phyloP scores from a whole-genome alignment of 1,284 basidiomycete genomes.

The Cutaneotrichosporon dermatis region DNA sequence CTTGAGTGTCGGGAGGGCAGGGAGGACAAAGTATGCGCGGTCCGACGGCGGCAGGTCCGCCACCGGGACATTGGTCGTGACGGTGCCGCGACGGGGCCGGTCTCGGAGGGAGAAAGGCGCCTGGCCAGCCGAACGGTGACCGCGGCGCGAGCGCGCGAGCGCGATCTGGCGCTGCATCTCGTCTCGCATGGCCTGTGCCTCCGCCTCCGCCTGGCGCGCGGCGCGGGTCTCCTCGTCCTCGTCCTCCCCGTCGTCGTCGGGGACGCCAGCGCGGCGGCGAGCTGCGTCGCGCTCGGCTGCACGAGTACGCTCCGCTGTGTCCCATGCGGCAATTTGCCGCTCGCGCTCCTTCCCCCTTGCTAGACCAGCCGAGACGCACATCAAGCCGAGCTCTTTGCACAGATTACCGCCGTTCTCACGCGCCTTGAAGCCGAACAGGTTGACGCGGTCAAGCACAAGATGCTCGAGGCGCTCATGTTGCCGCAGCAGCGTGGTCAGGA shows the following conservation, averaged over 20 bases:
- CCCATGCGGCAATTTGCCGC: conserved; percentile 42
- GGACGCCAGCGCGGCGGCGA: conserved; percentile 1
- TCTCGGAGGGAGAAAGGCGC: conserved; percentile 46
- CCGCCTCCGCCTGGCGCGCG: conserved; percentile 15
- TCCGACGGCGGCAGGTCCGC: conserved; percentile 34
- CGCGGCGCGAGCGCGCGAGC: conserved; percentile 34
- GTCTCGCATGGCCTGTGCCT: conserved; percentile 19
- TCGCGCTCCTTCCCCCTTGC: conserved; percentile 45
- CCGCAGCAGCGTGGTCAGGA: conserved; percentile 36
- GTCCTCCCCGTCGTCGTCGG: conserved; percentile 5
- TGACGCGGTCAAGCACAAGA: conserved; percentile 48
- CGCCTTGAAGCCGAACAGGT: conserved; percentile 48
- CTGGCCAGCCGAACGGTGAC: conserved; percentile 43
- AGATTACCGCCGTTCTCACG: conserved; percentile 41
- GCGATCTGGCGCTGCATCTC: conserved; percentile 32
- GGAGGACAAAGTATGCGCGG: conserved; percentile 44
- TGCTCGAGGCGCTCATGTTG: conserved; percentile 41
- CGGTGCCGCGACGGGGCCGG: conserved; percentile 19
- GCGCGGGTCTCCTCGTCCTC: conserved; percentile 19
- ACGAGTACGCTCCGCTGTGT: conserved; percentile 33
- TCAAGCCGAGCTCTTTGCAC: conserved; percentile 41
- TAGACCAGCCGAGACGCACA: conserved; percentile 41
- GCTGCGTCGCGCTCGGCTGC: conserved; percentile 22
- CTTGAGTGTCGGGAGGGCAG: conserved; percentile 42
- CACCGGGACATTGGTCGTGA: conserved; percentile 12